Conservation (phyloP, 192 early-diverging fungal species). For the Thamnidium elegans region DNA sequence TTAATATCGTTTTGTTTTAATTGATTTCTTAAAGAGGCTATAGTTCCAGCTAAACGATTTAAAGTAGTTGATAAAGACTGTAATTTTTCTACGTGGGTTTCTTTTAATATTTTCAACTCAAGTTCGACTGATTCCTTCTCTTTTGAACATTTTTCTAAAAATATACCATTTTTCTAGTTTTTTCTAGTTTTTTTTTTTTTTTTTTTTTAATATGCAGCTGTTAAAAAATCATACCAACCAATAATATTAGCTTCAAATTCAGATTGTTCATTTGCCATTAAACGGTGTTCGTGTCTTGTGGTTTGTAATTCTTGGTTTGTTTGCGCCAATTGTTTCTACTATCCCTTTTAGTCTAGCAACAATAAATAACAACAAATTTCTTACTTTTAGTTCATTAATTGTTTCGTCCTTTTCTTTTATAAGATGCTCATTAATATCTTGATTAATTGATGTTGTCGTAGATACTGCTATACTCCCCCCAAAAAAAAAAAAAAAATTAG, state of each 20-base stretch:
- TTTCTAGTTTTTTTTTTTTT: neutral
- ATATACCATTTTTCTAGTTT: too few relatives aligned
- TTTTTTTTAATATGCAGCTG: neutral
- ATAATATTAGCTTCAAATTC: constrained; percentile 2
- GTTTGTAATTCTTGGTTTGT: constrained; percentile 11
- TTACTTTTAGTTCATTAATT: constrained; percentile 12
- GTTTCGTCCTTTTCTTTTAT: constrained; percentile 11
- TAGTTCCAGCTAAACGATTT: neutral
- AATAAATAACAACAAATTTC: too few relatives aligned
- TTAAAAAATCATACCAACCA: neutral
- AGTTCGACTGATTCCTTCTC: neutral
- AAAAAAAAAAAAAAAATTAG: too few relatives aligned
- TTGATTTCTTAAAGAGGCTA: constrained; percentile 1
- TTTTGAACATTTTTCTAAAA: constrained; percentile 12
- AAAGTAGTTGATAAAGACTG: constrained; percentile 11
- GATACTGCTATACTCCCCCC: too few relatives aligned
- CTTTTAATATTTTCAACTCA: constrained; percentile 19
- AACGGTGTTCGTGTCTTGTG: neutral
- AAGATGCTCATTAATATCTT: constrained; percentile 2
- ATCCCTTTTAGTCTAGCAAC: too few relatives aligned
- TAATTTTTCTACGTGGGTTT: constrained; percentile 16
- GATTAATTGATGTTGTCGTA: too few relatives aligned
- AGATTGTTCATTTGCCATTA: constrained; percentile 15
- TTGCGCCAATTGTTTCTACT: constrained; percentile 12
- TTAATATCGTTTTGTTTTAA: constrained; percentile 7